Percentiles rank a stretch among this genome's conserved stretches.
These are phyloP conservation scores for Aspergillus carlsbadensis DNA, from an alignment of 495 filamentous ascomycete species.

Conservation along the genomic window DNA sequence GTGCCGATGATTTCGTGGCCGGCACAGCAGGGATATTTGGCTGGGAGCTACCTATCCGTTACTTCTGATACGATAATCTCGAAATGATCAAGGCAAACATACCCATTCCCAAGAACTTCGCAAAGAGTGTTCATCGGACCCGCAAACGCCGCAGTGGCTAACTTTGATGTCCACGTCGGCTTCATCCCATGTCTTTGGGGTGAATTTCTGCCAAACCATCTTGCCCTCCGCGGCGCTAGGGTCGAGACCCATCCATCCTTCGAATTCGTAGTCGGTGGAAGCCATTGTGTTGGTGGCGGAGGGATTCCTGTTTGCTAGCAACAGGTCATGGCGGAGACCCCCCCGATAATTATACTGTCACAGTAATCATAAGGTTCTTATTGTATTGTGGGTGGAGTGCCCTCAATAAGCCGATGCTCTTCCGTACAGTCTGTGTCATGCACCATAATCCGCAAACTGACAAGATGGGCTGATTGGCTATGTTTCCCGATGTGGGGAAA, in stretches of 20 bases:
- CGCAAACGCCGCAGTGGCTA: slow-evolving; percentile 44
- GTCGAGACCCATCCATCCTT: slow-evolving; percentile 79
- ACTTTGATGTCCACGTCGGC: slow-evolving; percentile 63
- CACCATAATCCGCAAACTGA: too few relatives aligned
- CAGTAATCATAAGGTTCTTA: too few relatives aligned
- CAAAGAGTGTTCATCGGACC: slow-evolving; percentile 71
- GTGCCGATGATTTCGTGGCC: slow-evolving; percentile 84
- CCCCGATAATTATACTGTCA: too few relatives aligned
- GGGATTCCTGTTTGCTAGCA: too few relatives aligned
- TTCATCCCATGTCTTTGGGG: slow-evolving; percentile 79
- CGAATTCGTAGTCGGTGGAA: slow-evolving; percentile 58
- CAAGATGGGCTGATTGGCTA: too few relatives aligned
- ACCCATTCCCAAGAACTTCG: slow-evolving; percentile 64
- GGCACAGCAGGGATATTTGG: slow-evolving; percentile 68
- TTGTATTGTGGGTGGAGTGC: too few relatives aligned
- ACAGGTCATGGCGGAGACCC: too few relatives aligned
- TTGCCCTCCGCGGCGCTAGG: slow-evolving; percentile 58
- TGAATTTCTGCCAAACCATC: slow-evolving; percentile 71
- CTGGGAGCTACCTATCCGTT: slow-evolving; percentile 38
- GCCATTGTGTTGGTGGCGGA: too few relatives aligned
- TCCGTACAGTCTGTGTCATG: too few relatives aligned
- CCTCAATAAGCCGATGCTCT: too few relatives aligned
- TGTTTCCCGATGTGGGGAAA: too few relatives aligned
- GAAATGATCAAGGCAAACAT: background rate
- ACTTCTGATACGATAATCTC: too few relatives aligned